These are phyloP conservation scores for Fusarium avenaceum DNA, from an alignment of 2,329 filamentous ascomycete genomes.

Conservation along the genomic window DNA sequence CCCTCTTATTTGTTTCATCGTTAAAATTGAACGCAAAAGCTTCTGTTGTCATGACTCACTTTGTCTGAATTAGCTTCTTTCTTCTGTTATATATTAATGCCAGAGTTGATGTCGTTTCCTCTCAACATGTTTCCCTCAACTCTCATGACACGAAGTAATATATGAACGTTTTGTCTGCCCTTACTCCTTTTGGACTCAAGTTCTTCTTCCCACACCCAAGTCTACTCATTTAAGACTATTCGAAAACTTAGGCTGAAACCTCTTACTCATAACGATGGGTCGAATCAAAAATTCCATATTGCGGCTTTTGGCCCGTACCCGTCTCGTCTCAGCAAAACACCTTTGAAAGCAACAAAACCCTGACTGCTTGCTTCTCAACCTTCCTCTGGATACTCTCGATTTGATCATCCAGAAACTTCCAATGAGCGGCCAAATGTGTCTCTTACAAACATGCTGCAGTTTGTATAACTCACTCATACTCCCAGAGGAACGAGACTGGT, in stretches of 20 bases:
- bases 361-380: neutral
- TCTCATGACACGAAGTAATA: neutral
- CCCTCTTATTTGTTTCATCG: too few species aligned
- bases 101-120: too few species aligned
- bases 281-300: neutral
- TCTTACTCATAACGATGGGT: neutral
- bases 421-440: neutral
- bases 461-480: neutral
- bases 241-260: neutral
- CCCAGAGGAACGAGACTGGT: too few species aligned
- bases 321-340: too few species aligned
- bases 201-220: neutral
- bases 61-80: too few species aligned
- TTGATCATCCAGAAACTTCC: neutral
- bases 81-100: too few species aligned
- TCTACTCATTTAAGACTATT: neutral
- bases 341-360: neutral
- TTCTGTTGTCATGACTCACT: too few species aligned
- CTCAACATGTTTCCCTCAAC: too few species aligned
- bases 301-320: too few species aligned
- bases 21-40: too few species aligned
- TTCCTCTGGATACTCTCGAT: constrained; percentile 3
- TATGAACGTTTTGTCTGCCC: neutral
- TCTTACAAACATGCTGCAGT: neutral
- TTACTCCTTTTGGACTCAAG: neutral